Conservation (phyloP, 2,329 filamentous ascomycete species). For the Ceratocystis cacaofunesta region DNA sequence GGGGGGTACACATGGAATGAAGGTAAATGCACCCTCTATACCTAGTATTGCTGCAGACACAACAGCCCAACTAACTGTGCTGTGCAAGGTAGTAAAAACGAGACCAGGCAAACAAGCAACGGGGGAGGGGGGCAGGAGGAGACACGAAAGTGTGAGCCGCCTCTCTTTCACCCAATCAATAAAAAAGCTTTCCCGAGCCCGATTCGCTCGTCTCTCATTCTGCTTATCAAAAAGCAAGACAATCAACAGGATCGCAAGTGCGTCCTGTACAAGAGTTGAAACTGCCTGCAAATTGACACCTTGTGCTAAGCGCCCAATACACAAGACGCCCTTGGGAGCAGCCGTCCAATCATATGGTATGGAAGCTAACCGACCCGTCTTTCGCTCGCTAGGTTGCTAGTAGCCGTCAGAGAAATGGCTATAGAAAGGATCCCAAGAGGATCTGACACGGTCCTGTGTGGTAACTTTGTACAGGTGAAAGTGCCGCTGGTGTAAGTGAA, state of each 20-base stretch:
- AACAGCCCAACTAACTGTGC: not conserved
- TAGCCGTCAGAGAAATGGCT: not conserved
- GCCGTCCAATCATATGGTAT: constrained; percentile 2
- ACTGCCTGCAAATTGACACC: not conserved
- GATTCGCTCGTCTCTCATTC: too few species aligned
- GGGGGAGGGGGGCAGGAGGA: too few species aligned
- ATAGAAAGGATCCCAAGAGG: not conserved
- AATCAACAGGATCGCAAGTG: too few species aligned
- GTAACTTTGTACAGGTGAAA: not conserved
- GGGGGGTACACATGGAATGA: not conserved
- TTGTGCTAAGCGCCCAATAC: constrained; percentile 3
- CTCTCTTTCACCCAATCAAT: too few species aligned
- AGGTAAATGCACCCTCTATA: not conserved
- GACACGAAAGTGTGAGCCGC: too few species aligned
- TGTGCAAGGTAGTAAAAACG: too few species aligned
- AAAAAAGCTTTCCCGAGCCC: too few species aligned
- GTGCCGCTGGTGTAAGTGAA: not conserved
- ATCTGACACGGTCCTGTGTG: not conserved
- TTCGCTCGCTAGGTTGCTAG: not conserved
- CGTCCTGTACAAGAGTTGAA: not conserved
- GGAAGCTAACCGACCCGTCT: not conserved
- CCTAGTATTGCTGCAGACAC: not conserved
- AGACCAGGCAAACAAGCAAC: too few species aligned
- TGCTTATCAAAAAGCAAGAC: too few species aligned
- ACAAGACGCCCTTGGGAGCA: not conserved